Base-by-base conservation (phyloP, 768 basidiomycete genomes). In the Calocera cornea region DNA sequence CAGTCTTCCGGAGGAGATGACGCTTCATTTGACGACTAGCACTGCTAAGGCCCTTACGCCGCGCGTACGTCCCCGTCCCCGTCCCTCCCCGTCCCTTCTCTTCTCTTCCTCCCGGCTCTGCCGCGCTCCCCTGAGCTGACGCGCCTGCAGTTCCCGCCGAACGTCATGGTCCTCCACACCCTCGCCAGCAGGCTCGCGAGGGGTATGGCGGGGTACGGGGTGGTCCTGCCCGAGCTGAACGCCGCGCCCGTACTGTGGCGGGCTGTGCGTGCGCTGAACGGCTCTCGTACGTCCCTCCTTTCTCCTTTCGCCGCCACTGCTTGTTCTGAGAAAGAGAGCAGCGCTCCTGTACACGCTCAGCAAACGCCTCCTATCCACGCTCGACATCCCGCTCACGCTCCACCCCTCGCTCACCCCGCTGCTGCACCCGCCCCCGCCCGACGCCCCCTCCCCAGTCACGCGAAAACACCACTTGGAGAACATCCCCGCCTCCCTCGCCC, bases 191-290 rank as follows among this genome's bases (percentile, higher is more conserved):
- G 83, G 31, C 77, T 95, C 24, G 89, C 87, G 5, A 83, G 81
- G 69, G 79, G 72, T 90, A 69, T 76, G 84, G 66, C 72, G 76
- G 72, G 74, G 1, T 90, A 86, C 74, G 83, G 82, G 22, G 76
- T 94, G 17, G 74, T 76, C 64, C 85, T 86, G 5, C 91, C 93
- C 2, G 89, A 90, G 73, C 77, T 82, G 69, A 95, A 95, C 73
- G 82, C 82, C 1, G 85, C 85, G 10, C 88, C 88, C 1, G 76
- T 93, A 22, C 79, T 93, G 38, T 95, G 92, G 92, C 82, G 89
- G 17, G 79, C 86, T 1, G 81, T 87, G 24, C 82, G 84, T 67
- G 79, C 80, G 14, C 78, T 95, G 65, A 83, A 86, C 64, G 87
- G 90, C 41, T 86, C 86, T 66, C 89, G 92, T 95, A 77, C 64